Conservation (phyloP, 169 alveolate species). For the Plasmodium adleri region DNA sequence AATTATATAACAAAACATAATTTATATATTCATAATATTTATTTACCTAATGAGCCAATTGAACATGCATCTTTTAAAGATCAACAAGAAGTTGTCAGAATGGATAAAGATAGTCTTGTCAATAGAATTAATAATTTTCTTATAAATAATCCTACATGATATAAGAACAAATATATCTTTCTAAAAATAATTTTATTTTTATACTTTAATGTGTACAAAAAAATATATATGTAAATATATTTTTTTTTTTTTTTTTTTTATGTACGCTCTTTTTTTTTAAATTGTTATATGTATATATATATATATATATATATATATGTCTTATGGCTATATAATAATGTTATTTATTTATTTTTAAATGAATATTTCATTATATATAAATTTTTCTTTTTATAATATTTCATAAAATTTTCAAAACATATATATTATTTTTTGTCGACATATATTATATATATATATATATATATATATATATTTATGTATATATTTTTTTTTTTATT, state of each 20-base stretch:
- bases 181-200: not conserved
- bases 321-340: too few relatives aligned
- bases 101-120: constrained; percentile 18
- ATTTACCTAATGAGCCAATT: constrained; percentile 41
- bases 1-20: constrained; percentile 43
- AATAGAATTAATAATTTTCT: constrained; percentile 25
- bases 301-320: too few relatives aligned
- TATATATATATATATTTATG: too few relatives aligned
- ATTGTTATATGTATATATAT: not conserved
- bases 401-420: too few relatives aligned
- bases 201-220: not conserved
- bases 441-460: too few relatives aligned
- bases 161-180: too few relatives aligned
- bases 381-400: too few relatives aligned
- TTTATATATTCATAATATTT: constrained; percentile 47
- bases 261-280: not conserved
- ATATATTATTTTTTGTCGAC: too few relatives aligned
- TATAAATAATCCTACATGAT: not conserved
- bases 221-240: not conserved
- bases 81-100: constrained; percentile 21
- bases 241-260: not conserved
- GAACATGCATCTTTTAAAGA: constrained; percentile 46
- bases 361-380: too few relatives aligned
- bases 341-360: too few relatives aligned
- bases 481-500: too few relatives aligned